These are phyloP conservation scores for Pseudognaphalium luteoalbum DNA, from an alignment of 129 eudicot genomes.

Conservation along the genomic window DNA sequence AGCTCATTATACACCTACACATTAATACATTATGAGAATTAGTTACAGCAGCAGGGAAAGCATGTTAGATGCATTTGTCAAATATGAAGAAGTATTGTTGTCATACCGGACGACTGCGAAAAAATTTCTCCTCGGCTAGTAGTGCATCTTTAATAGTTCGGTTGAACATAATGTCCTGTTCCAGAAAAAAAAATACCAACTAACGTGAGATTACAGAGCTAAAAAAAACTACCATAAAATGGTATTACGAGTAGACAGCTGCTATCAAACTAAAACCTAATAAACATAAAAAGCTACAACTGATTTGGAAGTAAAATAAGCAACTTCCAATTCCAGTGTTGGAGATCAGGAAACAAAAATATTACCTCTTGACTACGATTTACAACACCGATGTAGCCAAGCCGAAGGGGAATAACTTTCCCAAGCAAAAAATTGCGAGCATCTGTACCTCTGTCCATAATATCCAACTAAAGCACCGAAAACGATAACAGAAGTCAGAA, in stretches of 20 bases:
- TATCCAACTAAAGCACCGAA: conserved; percentile 77
- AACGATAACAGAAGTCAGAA: conserved; percentile 13
- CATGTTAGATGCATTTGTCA: conserved; percentile 3
- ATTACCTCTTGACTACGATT: conserved; percentile 99
- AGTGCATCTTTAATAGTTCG: conserved; percentile 92
- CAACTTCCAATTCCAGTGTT: not conserved
- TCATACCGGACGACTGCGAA: conserved; percentile 89
- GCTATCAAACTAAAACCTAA: not conserved
- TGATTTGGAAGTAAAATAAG: not conserved
- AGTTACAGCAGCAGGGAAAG: not conserved
- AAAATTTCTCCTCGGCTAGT: conserved; percentile 94
- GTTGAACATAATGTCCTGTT: conserved; percentile 73
- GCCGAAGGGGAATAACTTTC: conserved; percentile 90
- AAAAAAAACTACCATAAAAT: not conserved
- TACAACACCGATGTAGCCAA: conserved; percentile 94
- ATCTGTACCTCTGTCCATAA: conserved; percentile 99
- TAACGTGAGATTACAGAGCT: not conserved
- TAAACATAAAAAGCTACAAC: not conserved
- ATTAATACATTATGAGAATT: conserved; percentile 17
- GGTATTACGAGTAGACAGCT: not conserved
- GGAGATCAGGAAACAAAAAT: not conserved
- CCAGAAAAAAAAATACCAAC: not conserved
- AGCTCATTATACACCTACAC: conserved; percentile 84
- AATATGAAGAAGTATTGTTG: not conserved
- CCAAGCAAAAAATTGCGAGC: conserved; percentile 98